Percentiles rank a stretch among this genome's conserved stretches.
phyloP scores from a whole-genome alignment of 2,329 filamentous ascomycete species.

The Esteya vermicola region DNA sequence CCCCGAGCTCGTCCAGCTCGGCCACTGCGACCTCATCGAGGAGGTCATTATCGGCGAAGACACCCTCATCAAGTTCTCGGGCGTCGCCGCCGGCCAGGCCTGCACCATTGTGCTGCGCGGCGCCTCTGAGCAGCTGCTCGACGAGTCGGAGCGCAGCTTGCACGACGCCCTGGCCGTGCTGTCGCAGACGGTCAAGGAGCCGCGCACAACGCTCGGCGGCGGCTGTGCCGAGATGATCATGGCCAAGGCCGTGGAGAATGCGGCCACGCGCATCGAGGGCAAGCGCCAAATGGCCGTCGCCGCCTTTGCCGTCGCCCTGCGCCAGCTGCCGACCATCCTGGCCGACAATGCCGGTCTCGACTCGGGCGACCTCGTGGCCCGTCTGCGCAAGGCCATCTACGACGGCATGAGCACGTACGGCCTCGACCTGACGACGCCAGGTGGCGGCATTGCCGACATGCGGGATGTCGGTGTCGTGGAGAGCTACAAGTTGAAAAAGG shows the following conservation, averaged over 20 bases:
- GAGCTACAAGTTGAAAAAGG: slow-evolving; percentile 96
- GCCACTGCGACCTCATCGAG: slow-evolving; percentile 88
- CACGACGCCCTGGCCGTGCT: slow-evolving; percentile 94
- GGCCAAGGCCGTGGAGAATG: slow-evolving; percentile 92
- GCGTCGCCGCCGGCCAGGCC: slow-evolving; percentile 81
- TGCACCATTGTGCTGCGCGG: slow-evolving; percentile 95
- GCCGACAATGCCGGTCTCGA: slow-evolving; percentile 96
- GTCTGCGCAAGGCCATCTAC: slow-evolving; percentile 87
- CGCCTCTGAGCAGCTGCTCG: slow-evolving; percentile 89
- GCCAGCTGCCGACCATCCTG: slow-evolving; percentile 89
- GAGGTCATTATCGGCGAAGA: slow-evolving; percentile 98
- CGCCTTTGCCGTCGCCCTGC: slow-evolving; percentile 74
- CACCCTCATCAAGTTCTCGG: slow-evolving; percentile 92
- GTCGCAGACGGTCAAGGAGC: slow-evolving; percentile 91
- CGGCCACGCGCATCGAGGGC: slow-evolving; percentile 84
- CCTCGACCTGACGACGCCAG: slow-evolving; percentile 74
- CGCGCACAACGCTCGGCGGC: slow-evolving; percentile 83
- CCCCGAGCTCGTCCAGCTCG: slow-evolving; percentile 91
- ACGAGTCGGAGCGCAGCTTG: slow-evolving; percentile 89
- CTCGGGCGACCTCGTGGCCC: slow-evolving; percentile 82
- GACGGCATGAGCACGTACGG: slow-evolving; percentile 87
- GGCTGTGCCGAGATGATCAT: slow-evolving; percentile 98
- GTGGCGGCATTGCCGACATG: slow-evolving; percentile 92
- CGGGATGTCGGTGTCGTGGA: slow-evolving; percentile 88
- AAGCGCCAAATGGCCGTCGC: slow-evolving; percentile 94